A percentile compares a stretch with the other conserved stretches of the same genome.
phyloP scores from a whole-genome alignment of 1,139 yeast species.

The Saccharomycopsis hybrid region DNA sequence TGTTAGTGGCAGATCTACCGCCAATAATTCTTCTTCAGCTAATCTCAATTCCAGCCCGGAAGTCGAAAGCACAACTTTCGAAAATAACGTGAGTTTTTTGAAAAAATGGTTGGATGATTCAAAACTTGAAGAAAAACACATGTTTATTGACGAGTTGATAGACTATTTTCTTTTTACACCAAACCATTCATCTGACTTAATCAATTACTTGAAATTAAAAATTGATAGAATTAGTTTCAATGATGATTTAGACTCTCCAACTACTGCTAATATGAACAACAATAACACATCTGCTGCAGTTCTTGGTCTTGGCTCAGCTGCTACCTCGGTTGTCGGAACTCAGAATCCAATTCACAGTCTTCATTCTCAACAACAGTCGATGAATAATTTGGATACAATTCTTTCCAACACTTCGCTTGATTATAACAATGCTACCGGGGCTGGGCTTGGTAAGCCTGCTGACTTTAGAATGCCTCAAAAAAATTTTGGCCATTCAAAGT shows the following conservation, averaged over 20 bases:
- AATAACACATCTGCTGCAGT: not conserved
- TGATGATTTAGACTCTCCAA: slow-evolving; percentile 21
- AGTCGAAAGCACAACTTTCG: not conserved
- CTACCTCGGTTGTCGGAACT: not conserved
- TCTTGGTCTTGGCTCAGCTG: too few species aligned
- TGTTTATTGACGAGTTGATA: slow-evolving; percentile 20
- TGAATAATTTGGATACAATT: slow-evolving; percentile 9
- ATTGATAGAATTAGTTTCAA: slow-evolving; percentile 20
- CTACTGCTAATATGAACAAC: not conserved
- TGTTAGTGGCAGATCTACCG: not conserved
- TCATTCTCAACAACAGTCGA: slow-evolving; percentile 6
- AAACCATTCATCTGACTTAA: slow-evolving; percentile 17
- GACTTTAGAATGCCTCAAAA: not conserved
- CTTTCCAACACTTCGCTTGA: slow-evolving; percentile 1
- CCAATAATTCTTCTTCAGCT: not conserved
- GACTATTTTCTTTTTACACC: slow-evolving; percentile 19
- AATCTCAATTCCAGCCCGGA: too few species aligned
- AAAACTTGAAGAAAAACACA: slow-evolving; percentile 13
- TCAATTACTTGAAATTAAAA: slow-evolving; percentile 17
- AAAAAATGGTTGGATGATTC: slow-evolving; percentile 16
- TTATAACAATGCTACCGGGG: not conserved
- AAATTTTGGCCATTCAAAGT: slow-evolving; percentile 2
- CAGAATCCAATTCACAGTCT: not conserved
- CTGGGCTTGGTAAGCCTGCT: not conserved
- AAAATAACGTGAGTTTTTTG: slow-evolving; percentile 6